Conservation (phyloP, 2,329 filamentous ascomycete genomes). For the Fusarium sp. region DNA sequence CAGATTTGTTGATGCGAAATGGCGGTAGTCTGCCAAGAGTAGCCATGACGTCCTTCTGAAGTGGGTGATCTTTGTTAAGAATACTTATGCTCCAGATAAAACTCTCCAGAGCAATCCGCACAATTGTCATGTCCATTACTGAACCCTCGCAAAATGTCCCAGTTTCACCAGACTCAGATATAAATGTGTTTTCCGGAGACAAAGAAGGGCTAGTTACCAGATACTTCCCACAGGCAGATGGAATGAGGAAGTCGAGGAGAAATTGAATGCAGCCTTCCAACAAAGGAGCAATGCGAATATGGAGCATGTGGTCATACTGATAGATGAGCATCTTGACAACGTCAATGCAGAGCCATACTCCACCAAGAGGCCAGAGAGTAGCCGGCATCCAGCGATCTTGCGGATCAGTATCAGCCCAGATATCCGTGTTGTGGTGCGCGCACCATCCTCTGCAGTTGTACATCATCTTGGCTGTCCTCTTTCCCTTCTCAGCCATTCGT, state of each 20-base stretch:
- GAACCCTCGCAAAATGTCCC: constrained; percentile 46
- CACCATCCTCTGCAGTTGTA: constrained; percentile 55
- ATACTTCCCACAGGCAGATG: constrained; percentile 44
- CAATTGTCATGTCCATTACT: constrained; percentile 43
- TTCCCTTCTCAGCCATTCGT: constrained; percentile 45
- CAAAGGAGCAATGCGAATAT: constrained; percentile 46
- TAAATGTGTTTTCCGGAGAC: constrained; percentile 45
- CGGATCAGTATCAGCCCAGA: constrained; percentile 56
- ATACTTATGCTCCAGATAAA: constrained; percentile 36
- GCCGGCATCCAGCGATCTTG: constrained; percentile 51
- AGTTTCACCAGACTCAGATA: constrained; percentile 21
- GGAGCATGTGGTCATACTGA: constrained; percentile 34
- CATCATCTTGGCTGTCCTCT: constrained; percentile 52
- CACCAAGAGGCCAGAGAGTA: constrained; percentile 45
- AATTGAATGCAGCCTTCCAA: constrained; percentile 54
- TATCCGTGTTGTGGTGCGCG: constrained; percentile 56
- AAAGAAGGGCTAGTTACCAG: constrained; percentile 46
- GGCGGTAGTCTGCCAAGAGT: constrained; percentile 19
- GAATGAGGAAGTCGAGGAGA: constrained; percentile 54
- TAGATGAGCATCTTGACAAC: constrained; percentile 44
- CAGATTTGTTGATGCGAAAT: constrained; percentile 28
- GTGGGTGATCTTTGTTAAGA: constrained; percentile 13
- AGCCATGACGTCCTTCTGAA: constrained; percentile 3
- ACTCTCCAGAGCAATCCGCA: constrained; percentile 39
- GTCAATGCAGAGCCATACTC: constrained; percentile 44